A percentile compares a stretch with the other conserved stretches of the same genome.
These are phyloP conservation scores for Penicillium aurantiogriseum DNA, from an alignment of 2,329 filamentous ascomycete species.

Conservation along the genomic window DNA sequence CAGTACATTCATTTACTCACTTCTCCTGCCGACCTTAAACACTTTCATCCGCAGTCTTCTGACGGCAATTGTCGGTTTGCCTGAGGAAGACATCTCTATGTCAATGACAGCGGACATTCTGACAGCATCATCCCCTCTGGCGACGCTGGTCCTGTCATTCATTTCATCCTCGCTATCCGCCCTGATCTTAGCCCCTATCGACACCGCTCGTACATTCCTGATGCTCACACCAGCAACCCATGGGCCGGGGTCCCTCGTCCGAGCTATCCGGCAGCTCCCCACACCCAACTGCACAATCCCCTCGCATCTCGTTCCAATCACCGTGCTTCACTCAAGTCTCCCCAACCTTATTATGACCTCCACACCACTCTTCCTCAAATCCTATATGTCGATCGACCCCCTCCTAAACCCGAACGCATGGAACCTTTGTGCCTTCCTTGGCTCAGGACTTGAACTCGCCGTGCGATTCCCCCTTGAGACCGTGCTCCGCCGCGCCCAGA, in stretches of 20 bases:
- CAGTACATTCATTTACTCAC: conserved; percentile 84
- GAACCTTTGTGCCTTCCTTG: conserved; percentile 76
- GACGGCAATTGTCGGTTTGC: conserved; percentile 86
- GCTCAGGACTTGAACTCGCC: conserved; percentile 76
- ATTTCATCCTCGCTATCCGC: conserved; percentile 68
- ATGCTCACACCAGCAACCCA: conserved; percentile 79
- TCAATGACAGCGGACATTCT: conserved; percentile 67
- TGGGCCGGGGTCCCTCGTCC: conserved; percentile 72
- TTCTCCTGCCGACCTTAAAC: conserved; percentile 82
- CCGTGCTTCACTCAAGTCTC: conserved; percentile 78
- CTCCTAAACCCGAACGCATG: conserved; percentile 78
- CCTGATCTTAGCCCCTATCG: conserved; percentile 78
- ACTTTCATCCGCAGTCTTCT: conserved; percentile 88
- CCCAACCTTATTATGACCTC: conserved; percentile 80
- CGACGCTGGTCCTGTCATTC: conserved; percentile 71
- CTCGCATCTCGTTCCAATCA: conserved; percentile 72
- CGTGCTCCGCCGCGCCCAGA: conserved; percentile 82
- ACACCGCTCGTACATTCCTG: conserved; percentile 81
- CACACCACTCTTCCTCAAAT: conserved; percentile 79
- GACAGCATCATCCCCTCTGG: conserved; percentile 77
- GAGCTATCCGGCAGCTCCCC: conserved; percentile 73
- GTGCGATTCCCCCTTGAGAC: conserved; percentile 90
- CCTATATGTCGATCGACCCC: conserved; percentile 80
- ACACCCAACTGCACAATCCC: conserved; percentile 68
- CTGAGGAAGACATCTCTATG: conserved; percentile 64